Conservation (phyloP, 768 basidiomycete genomes). For the Tephrocybe sp. region DNA sequence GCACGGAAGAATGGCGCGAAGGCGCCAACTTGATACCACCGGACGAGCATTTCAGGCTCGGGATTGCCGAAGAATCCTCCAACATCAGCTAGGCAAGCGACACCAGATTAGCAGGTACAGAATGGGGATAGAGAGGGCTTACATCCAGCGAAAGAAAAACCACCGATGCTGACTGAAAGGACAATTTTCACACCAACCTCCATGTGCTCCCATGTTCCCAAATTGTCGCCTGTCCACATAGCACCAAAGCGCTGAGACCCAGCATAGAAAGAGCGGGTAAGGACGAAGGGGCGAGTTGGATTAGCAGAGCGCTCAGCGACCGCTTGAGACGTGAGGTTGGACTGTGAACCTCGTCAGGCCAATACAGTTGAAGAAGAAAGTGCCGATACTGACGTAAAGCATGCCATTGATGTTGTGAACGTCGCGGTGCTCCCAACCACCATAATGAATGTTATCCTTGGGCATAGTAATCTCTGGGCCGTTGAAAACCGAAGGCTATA, state of each 20-base stretch:
- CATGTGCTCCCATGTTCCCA: constrained; percentile 98
- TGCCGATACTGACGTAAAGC: constrained; percentile 63
- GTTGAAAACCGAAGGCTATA: constrained; percentile 95
- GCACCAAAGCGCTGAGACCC: constrained; percentile 96
- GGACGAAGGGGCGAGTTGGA: constrained; percentile 87
- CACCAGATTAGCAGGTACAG: background rate
- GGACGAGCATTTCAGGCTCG: constrained; percentile 86
- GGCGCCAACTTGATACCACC: constrained; percentile 96
- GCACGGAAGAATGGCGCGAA: constrained; percentile 99
- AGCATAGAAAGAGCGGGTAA: constrained; percentile 92
- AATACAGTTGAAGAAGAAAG: background rate
- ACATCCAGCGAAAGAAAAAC: constrained; percentile 92
- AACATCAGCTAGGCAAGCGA: constrained; percentile 72
- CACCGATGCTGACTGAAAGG: constrained; percentile 81
- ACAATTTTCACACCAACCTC: constrained; percentile 92
- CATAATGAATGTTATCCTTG: constrained; percentile 72
- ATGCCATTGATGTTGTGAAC: constrained; percentile 98
- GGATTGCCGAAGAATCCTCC: constrained; percentile 99
- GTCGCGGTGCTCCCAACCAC: constrained; percentile 98
- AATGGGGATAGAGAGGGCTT: constrained; percentile 28
- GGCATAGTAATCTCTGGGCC: constrained; percentile 90
- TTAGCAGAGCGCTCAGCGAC: constrained; percentile 71
- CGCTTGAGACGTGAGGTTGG: constrained; percentile 81
- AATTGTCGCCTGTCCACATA: constrained; percentile 99
- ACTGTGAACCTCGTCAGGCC: constrained; percentile 40